Evolutionary conservation across 768 basidiomycete species (phyloP).

Genomic region (Lactarius vividus): DNA sequence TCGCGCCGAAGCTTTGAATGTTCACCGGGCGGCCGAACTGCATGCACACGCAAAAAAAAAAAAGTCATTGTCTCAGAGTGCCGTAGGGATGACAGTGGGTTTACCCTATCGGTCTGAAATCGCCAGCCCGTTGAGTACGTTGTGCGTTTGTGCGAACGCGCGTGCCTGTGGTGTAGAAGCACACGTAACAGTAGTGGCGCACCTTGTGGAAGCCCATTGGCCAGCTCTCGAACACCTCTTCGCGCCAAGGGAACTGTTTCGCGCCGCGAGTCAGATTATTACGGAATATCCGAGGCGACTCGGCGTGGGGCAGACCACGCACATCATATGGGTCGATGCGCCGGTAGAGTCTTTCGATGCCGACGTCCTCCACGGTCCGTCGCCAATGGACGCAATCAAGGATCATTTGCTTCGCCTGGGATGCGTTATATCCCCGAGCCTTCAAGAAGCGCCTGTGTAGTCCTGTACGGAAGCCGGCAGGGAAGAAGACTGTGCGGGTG

Average conservation of each 20-base stretch:
- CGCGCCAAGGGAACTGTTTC: constrained; percentile 63
- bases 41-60: not conserved
- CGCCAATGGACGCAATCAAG: constrained; percentile 68
- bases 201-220: constrained; percentile 80
- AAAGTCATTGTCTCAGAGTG: not conserved
- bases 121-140: not conserved
- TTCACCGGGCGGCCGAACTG: constrained; percentile 73
- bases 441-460: constrained; percentile 70
- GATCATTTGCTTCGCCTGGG: constrained; percentile 62
- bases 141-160: not conserved
- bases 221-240: constrained; percentile 70
- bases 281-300: not conserved
- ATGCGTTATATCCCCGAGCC: constrained; percentile 62
- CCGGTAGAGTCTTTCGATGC: constrained; percentile 62
- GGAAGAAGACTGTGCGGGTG: not conserved
- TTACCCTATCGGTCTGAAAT: constrained; percentile 64
- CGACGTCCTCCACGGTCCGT: constrained; percentile 56
- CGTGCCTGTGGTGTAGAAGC: too few relatives aligned
- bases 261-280: not conserved
- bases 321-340: constrained; percentile 70
- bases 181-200: constrained; percentile 22
- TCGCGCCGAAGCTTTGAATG: constrained; percentile 58
- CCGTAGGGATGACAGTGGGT: not conserved
- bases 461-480: not conserved
- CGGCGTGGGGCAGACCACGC: constrained; percentile 30